phyloP scores from a whole-genome alignment of 306 rosid species.

The Corylus americana region DNA sequence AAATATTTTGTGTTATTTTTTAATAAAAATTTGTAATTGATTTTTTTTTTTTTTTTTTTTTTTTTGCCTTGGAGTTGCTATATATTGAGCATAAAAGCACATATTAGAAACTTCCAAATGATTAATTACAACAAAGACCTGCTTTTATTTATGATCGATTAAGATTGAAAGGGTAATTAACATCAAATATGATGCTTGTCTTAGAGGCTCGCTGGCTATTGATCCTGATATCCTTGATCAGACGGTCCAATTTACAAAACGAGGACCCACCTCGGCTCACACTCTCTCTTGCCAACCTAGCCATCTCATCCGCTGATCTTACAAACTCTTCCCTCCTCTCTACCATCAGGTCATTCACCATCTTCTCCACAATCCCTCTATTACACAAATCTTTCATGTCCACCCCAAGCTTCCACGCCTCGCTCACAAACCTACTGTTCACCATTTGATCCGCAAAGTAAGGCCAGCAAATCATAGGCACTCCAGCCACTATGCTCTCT shows the following conservation, averaged over 20 bases:
- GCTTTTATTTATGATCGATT: too few relatives aligned
- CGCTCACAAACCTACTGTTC: slow-evolving; percentile 31
- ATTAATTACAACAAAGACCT: too few relatives aligned
- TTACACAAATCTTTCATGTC: slow-evolving; percentile 42
- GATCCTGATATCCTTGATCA: slow-evolving; percentile 21
- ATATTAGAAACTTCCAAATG: too few relatives aligned
- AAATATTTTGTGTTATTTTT: too few relatives aligned
- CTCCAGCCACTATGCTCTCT: background rate
- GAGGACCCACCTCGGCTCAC: slow-evolving; percentile 35
- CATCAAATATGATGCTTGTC: background rate
- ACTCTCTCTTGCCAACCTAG: slow-evolving; percentile 19
- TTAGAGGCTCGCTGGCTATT: background rate
- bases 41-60: too few relatives aligned
- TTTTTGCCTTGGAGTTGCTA: too few relatives aligned
- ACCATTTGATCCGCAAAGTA: slow-evolving; percentile 27
- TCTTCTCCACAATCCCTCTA: slow-evolving; percentile 16
- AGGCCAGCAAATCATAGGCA: slow-evolving; percentile 37
- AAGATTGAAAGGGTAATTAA: too few relatives aligned
- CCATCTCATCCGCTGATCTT: slow-evolving; percentile 19
- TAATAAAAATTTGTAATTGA: too few relatives aligned
- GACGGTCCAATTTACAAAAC: slow-evolving; percentile 15
- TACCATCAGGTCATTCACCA: slow-evolving; percentile 33
- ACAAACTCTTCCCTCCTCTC: slow-evolving; percentile 26
- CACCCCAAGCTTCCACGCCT: slow-evolving; percentile 38
- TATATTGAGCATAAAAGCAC: too few relatives aligned